Base-by-base conservation (phyloP, 73 alveolate genomes). In the Tetrahymena malaccensis region DNA sequence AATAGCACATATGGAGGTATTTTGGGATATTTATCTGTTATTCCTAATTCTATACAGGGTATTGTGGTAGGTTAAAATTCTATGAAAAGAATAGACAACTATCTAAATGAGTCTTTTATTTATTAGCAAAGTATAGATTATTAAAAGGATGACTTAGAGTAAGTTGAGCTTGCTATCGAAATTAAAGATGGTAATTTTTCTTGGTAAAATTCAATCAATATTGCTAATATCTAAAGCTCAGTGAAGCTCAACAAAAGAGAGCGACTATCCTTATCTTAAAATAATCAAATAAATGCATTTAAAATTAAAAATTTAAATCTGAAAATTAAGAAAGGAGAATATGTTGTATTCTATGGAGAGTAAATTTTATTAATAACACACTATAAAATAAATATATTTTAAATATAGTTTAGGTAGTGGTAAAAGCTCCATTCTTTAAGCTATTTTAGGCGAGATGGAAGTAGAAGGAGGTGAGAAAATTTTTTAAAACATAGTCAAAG, bases 401-500 rank as follows among this genome's bases (percentile, higher is more conserved):
- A 27, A 27, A 27, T 37, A 15, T 94, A 94, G 96, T 35, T 58
- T 93, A 38, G 96, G 95, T 12, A 85, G 94, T 25, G 96, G 96
- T 1, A 94, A 94, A 85, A 85, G 95, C 4, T 85, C 96, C 1
- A 43, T 94, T 94, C 93, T 94, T 4, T 85, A 84, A 44, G 57
- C 93, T 40, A 38, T 94, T 9, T 50, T 94, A n/a, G 58, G 93
- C 15, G 96, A 94, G 43, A 94, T 93, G 35, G 93, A 94, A 70
- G 70, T 56, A 9, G 97, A 96, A 17, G 96, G 97, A 43, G 98
- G 97, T 13, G 17, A 95, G 37, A 70, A 70, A 70, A n/a, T 21
- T n/a, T 70, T 70, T 70, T 70, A 70, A 70, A 31, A 70, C 34
- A 10, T n/a, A n/a, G 96, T 97, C 3, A 96, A 96, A 43, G n/a